Evolutionary conservation across 192 early-diverging fungal species (phyloP), one percentile per base, ranked within the genome.

Genomic region (Chytriomyces confervae): DNA sequence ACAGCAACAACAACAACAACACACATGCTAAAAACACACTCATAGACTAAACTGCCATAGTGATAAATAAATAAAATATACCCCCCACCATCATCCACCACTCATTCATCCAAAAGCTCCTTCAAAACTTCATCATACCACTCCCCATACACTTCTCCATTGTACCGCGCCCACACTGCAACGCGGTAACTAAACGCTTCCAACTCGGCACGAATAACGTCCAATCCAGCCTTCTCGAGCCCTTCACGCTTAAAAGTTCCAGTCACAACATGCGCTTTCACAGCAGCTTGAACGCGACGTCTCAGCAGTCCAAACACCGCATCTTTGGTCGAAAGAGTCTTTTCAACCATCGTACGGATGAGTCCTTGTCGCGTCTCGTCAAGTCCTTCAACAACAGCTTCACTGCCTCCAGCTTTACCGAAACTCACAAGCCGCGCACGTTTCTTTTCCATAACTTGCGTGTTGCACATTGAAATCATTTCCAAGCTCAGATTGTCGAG

Each of bases 91-190:
- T 4, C 36, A 36, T 36, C 36, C 36, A 36, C 4, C 36, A 4
- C 36, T 66, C 18, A 44, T 27, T 36, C 36, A 4, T 36, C 36
- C 36, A 81, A 24, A 77, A 80, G n/a, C 44, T 83, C 80, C 18
- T 69, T 77, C 75, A 91, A 62, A 62, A 92, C 88, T 5, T 74
- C 82, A 72, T 92, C 89, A 71, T 92, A 92, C 79, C 86, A 86
- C 27, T 75, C 51, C 5, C 80, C 80, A 72, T 89, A 86, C 4
- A 92, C 91, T 72, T 85, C 78, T 23, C 85, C 86, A 81, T 91
- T 91, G 62, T 91, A 90, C 67, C 84, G 84, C 18, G 79, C 81
- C 76, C 91, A 69, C 57, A 78, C 75, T 44, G 80, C 79, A 57
- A 91, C 68, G 68, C 77, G 76, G 11, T 50, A 29, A 51, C 81